These are phyloP conservation scores for Penicillium arizonense DNA, from an alignment of 495 filamentous ascomycete species.

Conservation along the genomic window DNA sequence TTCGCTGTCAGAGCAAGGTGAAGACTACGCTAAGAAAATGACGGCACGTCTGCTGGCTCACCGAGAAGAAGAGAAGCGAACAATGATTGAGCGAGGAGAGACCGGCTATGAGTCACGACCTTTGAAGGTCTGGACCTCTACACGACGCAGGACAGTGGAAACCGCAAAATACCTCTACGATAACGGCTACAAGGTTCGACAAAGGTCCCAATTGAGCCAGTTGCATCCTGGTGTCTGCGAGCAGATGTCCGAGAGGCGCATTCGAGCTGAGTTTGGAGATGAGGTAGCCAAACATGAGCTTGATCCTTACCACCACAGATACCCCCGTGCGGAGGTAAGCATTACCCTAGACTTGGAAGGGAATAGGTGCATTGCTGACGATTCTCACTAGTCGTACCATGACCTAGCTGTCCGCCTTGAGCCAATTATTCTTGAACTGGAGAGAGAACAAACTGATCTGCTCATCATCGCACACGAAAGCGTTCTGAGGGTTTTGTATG, in stretches of 20 bases:
- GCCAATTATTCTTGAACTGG: slow-evolving; percentile 95
- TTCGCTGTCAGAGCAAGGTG: slow-evolving; percentile 75
- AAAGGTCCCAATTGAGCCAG: slow-evolving; percentile 93
- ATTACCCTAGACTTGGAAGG: neutral
- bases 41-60: slow-evolving; percentile 76
- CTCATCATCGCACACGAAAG: slow-evolving; percentile 98
- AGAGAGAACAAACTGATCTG: slow-evolving; percentile 94
- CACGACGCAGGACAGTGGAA: slow-evolving; percentile 82
- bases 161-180: slow-evolving; percentile 80
- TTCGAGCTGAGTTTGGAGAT: slow-evolving; percentile 77
- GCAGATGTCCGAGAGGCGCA: slow-evolving; percentile 78
- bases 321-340: slow-evolving; percentile 88
- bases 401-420: slow-evolving; percentile 97
- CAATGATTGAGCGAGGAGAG: slow-evolving; percentile 66
- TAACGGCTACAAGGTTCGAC: slow-evolving; percentile 78
- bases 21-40: slow-evolving; percentile 86
- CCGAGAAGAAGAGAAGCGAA: slow-evolving; percentile 74
- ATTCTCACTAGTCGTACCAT: slow-evolving; percentile 77
- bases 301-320: slow-evolving; percentile 96
- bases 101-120: slow-evolving; percentile 68
- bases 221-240: slow-evolving; percentile 96
- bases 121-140: slow-evolving; percentile 92
- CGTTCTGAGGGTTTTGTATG: slow-evolving; percentile 92
- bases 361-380: slow-evolving; percentile 7
- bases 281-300: slow-evolving; percentile 90